Evolutionary conservation across 371 early-diverging fungal genomes (phyloP).

Genomic region (Rhizomucor pusillus): DNA sequence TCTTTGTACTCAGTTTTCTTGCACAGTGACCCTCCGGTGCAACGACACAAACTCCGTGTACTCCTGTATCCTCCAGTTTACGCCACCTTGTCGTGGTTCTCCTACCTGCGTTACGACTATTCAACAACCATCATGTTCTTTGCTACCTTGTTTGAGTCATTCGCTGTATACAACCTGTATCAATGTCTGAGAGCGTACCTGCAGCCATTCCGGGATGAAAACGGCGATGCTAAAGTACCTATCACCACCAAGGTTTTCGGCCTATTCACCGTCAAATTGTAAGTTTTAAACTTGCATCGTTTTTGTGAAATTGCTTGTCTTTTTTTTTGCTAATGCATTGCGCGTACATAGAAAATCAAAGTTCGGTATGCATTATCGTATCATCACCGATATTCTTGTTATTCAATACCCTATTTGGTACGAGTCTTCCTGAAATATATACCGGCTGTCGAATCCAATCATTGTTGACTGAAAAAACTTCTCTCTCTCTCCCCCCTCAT

Average conservation of each 20-base stretch:
- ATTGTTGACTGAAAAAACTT: too few species aligned
- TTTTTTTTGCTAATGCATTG: not conserved
- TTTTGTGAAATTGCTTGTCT: not conserved
- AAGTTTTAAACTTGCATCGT: too few species aligned
- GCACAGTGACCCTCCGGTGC: constrained; percentile 35
- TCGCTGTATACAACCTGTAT: constrained; percentile 49
- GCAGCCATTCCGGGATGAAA: constrained; percentile 35
- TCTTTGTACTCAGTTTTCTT: constrained; percentile 1
- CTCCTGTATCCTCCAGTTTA: constrained; percentile 49
- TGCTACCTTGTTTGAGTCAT: constrained; percentile 44
- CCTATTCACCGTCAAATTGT: constrained; percentile 32
- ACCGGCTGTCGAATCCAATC: not conserved
- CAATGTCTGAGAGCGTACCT: constrained; percentile 41
- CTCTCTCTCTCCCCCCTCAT: too few species aligned
- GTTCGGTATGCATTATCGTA: constrained; percentile 47
- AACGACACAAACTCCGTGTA: constrained; percentile 48
- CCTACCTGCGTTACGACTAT: constrained; percentile 46
- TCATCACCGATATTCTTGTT: constrained; percentile 42
- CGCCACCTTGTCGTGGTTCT: constrained; percentile 43
- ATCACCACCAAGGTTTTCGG: constrained; percentile 35
- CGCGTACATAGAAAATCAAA: constrained; percentile 35
- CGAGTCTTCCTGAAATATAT: not conserved
- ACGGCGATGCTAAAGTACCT: constrained; percentile 27
- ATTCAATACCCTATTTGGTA: constrained; percentile 54
- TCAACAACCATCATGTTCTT: constrained; percentile 53